These are phyloP conservation scores for Arbutus unedo DNA, from an alignment of 148 eudicot species.

Conservation along the genomic window DNA sequence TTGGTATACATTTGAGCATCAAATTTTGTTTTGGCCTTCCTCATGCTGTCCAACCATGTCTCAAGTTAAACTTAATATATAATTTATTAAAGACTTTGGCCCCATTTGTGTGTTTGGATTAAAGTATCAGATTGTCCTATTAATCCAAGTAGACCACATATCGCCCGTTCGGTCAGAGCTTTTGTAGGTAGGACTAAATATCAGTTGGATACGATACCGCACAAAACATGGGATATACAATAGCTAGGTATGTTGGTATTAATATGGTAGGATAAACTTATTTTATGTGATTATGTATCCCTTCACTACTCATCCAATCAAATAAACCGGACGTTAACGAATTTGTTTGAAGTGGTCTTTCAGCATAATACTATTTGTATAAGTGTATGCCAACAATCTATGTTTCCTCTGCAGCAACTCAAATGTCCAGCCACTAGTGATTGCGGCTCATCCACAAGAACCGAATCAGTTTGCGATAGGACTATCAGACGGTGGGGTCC, in stretches of 20 bases:
- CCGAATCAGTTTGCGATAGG: conserved; percentile 86
- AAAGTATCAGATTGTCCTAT: neutral
- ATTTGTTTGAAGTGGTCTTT: neutral
- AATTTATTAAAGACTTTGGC: neutral
- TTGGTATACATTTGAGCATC: neutral
- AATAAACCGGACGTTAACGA: neutral
- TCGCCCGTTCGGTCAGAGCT: neutral
- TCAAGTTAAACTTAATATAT: neutral
- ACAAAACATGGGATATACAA: neutral
- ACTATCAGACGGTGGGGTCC: conserved; percentile 83
- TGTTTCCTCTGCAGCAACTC: conserved; percentile 45
- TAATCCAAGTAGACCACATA: neutral
- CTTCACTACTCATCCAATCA: neutral
- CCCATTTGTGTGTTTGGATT: neutral
- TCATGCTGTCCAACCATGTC: neutral
- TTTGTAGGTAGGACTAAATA: neutral
- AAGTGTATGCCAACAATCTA: neutral
- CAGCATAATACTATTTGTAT: neutral
- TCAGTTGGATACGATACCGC: neutral
- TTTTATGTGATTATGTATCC: neutral
- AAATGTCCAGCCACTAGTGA: conserved; percentile 73
- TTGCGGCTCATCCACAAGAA: conserved; percentile 89
- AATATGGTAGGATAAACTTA: neutral
- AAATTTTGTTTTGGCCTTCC: neutral
- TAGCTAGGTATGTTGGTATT: neutral